phyloP scores from a whole-genome alignment of 805 yeast genomes.

The Limtongozyma cylindracea region DNA sequence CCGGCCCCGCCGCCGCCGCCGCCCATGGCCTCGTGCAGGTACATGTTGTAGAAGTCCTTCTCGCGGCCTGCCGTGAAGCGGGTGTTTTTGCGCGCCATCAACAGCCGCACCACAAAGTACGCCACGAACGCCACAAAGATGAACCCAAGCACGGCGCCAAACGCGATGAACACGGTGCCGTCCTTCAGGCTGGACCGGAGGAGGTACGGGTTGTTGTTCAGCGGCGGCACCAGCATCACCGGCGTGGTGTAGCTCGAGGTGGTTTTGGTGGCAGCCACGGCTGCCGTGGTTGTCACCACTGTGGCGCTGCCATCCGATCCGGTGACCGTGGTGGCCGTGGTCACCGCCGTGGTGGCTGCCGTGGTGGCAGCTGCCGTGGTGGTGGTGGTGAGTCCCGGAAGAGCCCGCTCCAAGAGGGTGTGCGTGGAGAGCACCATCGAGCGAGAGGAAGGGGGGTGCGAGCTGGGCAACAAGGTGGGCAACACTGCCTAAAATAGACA shows the following conservation, averaged over 20 bases:
- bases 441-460: no score
- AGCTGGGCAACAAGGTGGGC: no score
- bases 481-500: no score
- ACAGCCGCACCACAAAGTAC: constrained; percentile 24
- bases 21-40: constrained; percentile 7
- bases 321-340: no score
- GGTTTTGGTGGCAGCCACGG: no score
- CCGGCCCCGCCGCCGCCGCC: constrained; percentile 9
- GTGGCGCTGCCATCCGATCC: no score
- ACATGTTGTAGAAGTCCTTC: constrained; percentile 9
- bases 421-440: no score
- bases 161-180: constrained; percentile 69
- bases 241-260: constrained; percentile 18
- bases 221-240: constrained; percentile 28
- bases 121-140: constrained; percentile 21
- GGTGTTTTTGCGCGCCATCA: constrained; percentile 24
- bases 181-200: constrained; percentile 22
- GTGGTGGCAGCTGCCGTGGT: no score
- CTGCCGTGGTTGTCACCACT: no score
- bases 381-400: no score
- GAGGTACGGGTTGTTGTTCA: constrained; percentile 38
- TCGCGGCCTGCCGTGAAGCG: constrained; percentile 14
- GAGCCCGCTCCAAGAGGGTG: no score
- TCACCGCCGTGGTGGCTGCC: no score
- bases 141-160: constrained; percentile 44